Conservation (phyloP, 176 grass and related monocot genomes). For the Oryza punctata region DNA sequence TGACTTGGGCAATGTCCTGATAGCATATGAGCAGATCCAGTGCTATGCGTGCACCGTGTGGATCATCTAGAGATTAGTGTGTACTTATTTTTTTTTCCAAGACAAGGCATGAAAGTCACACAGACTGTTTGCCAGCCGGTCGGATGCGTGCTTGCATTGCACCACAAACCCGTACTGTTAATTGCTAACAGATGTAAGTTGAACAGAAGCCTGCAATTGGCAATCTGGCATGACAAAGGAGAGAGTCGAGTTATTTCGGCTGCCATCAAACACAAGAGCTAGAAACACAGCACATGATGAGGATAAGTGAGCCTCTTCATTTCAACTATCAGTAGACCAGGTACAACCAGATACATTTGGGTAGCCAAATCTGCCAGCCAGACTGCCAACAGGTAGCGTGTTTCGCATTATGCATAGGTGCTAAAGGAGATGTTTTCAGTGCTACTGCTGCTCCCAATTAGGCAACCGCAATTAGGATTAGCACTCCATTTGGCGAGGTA, state of each 20-base stretch:
- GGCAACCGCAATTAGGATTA: not conserved
- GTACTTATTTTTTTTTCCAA: too few relatives aligned
- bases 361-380: not conserved
- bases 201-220: not conserved
- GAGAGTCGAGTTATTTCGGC: not conserved
- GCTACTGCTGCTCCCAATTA: not conserved
- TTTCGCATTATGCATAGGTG: not conserved
- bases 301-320: not conserved
- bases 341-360: not conserved
- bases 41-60: not conserved
- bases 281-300: constrained; percentile 1
- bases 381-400: not conserved
- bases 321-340: not conserved
- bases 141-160: not conserved
- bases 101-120: too few relatives aligned
- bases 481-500: not conserved
- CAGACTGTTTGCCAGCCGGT: not conserved
- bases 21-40: not conserved
- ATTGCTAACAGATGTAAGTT: not conserved
- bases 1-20: not conserved
- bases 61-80: not conserved
- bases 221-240: not conserved
- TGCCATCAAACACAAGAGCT: not conserved
- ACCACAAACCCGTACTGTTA: not conserved
- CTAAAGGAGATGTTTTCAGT: not conserved